Base-by-base conservation (phyloP, 164 flowering plant genomes). In the Macadamia integrifolia region DNA sequence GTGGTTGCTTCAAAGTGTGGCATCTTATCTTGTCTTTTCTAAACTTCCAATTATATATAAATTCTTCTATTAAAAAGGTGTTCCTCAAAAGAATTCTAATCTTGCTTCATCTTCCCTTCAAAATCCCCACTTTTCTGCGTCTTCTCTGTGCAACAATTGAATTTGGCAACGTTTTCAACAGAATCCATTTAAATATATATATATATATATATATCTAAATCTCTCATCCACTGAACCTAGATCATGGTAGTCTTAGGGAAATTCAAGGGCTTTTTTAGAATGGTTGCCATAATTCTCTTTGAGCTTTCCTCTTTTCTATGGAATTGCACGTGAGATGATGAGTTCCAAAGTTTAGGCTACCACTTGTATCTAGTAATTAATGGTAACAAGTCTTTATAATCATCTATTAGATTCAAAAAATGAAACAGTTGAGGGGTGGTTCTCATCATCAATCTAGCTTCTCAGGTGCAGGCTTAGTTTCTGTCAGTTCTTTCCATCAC, bases 1-100 rank as follows among this genome's bases (percentile, higher is more conserved):
- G 44, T 59, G 72, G 64, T 80, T 78, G 79, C 83, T 80, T 80
- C 71, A 55, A 69, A 63, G 56, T 64, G 57, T 67, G 72, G 79
- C 78, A 61, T 68, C 70, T 69, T 60, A 59, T 17, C 65, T 71
- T 66, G 62, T 76, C 74, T 70, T 50, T 64, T 40, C 64, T 64
- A 74, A 69, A 70, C 58, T 73, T n/a, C 66, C 18, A 62, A 12
- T 23, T 23, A 23, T 23, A 23, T 23, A 23, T 15, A 52, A 53
- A 44, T 68, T 60, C 32, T 50, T 65, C 8, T 11, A 52, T 23
- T 61, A 50, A 52, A 53, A 9, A 8, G 9, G 12, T 14, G 13
- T 46, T 46, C 11, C 28, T 31, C 28, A 17, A 62, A 53, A 72
- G 23, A 61, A 53, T 61, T 66, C 65, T n/a, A 53, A 53, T 32